Percentiles rank a stretch among this genome's conserved stretches.
These are phyloP conservation scores for Physcomitrellopsis africana DNA, from an alignment of 225 moss, liverwort and hornwort species.

Conservation along the genomic window DNA sequence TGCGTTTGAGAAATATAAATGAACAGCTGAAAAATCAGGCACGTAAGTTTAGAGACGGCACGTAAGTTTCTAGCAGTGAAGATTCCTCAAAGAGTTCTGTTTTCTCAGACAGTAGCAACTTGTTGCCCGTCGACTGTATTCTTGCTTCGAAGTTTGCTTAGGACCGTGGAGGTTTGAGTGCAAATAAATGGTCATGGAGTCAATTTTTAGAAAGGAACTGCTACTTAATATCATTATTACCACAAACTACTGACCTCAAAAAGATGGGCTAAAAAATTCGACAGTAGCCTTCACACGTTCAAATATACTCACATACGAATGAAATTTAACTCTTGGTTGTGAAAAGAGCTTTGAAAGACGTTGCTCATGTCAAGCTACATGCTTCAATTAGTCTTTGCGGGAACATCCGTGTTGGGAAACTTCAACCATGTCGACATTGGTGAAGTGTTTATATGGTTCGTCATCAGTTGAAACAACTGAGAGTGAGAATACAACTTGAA, in stretches of 20 bases:
- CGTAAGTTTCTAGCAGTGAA: conserved; percentile 63
- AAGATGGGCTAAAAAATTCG: too few relatives aligned
- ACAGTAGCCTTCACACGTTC: too few relatives aligned
- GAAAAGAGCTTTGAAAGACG: background rate
- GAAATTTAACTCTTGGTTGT: background rate
- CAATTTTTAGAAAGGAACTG: too few relatives aligned
- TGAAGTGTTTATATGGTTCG: background rate
- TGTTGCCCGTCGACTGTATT: too few relatives aligned
- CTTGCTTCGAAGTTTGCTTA: too few relatives aligned
- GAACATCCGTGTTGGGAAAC: background rate
- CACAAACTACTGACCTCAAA: too few relatives aligned
- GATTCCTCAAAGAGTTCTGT: conserved; percentile 72
- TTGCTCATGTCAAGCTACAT: conserved; percentile 1
- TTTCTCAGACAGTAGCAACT: background rate
- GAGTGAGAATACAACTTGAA: background rate
- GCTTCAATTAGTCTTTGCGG: background rate
- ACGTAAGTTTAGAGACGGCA: too few relatives aligned
- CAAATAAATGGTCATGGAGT: too few relatives aligned
- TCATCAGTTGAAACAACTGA: conserved; percentile 1
- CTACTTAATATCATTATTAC: too few relatives aligned
- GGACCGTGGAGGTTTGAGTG: too few relatives aligned
- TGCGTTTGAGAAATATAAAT: conserved; percentile 81
- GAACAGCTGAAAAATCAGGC: conserved; percentile 68
- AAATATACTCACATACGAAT: too few relatives aligned
- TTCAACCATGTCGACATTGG: background rate